These are phyloP conservation scores for Zopfochytrium polystomum DNA, from an alignment of 371 early-diverging fungal genomes.

Conservation along the genomic window DNA sequence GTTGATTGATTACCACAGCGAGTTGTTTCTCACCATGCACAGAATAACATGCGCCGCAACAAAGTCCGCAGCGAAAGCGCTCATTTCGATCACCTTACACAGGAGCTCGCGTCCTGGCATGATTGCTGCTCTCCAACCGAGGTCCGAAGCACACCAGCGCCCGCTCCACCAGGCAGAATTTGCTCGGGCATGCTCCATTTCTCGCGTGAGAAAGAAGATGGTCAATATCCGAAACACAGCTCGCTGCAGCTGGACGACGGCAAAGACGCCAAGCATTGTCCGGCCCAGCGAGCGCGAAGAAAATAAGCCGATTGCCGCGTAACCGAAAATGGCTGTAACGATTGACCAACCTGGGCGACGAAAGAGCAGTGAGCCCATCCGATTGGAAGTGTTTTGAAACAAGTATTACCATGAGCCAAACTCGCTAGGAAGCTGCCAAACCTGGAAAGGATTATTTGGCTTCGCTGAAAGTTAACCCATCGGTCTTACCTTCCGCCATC, in stretches of 20 bases:
- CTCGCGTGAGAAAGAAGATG: slow-evolving; percentile 70
- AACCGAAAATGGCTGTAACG: neutral
- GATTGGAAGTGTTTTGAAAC: too few species aligned
- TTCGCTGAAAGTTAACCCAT: too few species aligned
- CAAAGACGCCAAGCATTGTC: slow-evolving; percentile 58
- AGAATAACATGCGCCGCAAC: slow-evolving; percentile 70
- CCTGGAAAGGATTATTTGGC: too few species aligned
- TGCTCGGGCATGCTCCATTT: slow-evolving; percentile 76
- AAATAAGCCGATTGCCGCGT: neutral
- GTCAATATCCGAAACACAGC: slow-evolving; percentile 62
- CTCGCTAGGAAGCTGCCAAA: neutral
- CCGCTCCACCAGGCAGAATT: slow-evolving; percentile 91
- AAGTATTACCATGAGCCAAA: neutral
- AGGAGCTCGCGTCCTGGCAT: slow-evolving; percentile 76
- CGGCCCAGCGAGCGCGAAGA: slow-evolving; percentile 38
- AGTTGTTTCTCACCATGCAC: slow-evolving; percentile 41
- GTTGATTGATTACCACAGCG: slow-evolving; percentile 45
- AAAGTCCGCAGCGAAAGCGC: slow-evolving; percentile 78
- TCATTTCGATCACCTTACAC: slow-evolving; percentile 85
- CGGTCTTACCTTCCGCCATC: slow-evolving; percentile 69
- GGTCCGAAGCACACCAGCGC: slow-evolving; percentile 75
- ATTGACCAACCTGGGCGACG: neutral
- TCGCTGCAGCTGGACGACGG: neutral
- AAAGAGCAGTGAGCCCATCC: too few species aligned
- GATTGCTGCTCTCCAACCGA: slow-evolving; percentile 64